Percentiles rank a stretch among this genome's conserved stretches.
Conservation (phyloP, 2,329 filamentous ascomycete genomes). For the Westerdykella sp. region DNA sequence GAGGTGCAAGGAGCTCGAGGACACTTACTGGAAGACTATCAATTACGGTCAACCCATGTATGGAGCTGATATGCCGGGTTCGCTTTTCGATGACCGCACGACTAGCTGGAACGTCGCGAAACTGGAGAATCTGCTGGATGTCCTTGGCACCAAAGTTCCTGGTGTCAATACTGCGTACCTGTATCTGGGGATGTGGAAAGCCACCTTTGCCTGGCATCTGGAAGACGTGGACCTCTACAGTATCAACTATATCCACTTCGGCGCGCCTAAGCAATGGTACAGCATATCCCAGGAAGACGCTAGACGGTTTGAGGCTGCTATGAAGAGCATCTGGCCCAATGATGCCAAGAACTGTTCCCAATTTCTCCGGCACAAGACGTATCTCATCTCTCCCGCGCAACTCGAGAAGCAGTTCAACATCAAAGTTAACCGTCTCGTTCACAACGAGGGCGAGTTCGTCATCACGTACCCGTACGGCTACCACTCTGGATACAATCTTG, state of each 20-base stretch:
- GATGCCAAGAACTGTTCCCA: slow-evolving; percentile 95
- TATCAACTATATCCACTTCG: slow-evolving; percentile 99
- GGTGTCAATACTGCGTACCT: slow-evolving; percentile 98
- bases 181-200: slow-evolving; percentile 99
- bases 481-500: slow-evolving; percentile 94
- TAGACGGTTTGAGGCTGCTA: slow-evolving; percentile 83
- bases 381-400: slow-evolving; percentile 86
- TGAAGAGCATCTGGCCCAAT: slow-evolving; percentile 91
- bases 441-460: slow-evolving; percentile 94
- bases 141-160: slow-evolving; percentile 89
- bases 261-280: slow-evolving; percentile 98
- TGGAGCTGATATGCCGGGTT: slow-evolving; percentile 92
- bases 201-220: slow-evolving; percentile 97
- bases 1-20: slow-evolving; percentile 88
- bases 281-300: slow-evolving; percentile 96
- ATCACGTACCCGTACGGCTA: slow-evolving; percentile 98
- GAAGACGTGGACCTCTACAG: slow-evolving; percentile 99
- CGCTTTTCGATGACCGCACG: slow-evolving; percentile 80
- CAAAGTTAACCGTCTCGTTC: slow-evolving; percentile 91
- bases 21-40: slow-evolving; percentile 93
- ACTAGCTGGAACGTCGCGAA: slow-evolving; percentile 92
- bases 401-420: slow-evolving; percentile 86
- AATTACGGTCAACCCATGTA: slow-evolving; percentile 94
- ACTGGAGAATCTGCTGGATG: slow-evolving; percentile 85
- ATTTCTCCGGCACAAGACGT: slow-evolving; percentile 95